Evolutionary conservation across 129 eudicot genomes (phyloP).

Genomic region (Smallanthus sonchifolius): DNA sequence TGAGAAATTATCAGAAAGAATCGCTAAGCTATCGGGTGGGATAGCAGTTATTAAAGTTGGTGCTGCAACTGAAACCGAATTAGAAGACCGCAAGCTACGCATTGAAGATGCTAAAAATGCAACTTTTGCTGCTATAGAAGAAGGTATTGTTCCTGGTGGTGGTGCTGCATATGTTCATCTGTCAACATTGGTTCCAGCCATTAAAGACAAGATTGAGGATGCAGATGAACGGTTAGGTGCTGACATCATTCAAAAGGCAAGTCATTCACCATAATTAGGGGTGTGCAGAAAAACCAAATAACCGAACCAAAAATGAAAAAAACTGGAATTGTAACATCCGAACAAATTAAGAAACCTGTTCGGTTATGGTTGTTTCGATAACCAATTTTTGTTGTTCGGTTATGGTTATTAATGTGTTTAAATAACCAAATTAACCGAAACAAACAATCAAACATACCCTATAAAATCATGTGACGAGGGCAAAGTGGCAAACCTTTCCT

Average conservation of each 20-base stretch:
- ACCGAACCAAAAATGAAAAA: not conserved
- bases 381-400: not conserved
- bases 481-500: too few relatives aligned
- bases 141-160: slow-evolving; percentile 98
- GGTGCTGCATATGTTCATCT: slow-evolving; percentile 95
- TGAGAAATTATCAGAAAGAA: slow-evolving; percentile 86
- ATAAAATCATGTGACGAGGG: too few relatives aligned
- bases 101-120: slow-evolving; percentile 98
- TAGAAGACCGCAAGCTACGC: slow-evolving; percentile 90
- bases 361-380: not conserved
- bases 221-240: slow-evolving; percentile 88
- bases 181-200: slow-evolving; percentile 70
- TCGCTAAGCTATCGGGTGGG: slow-evolving; percentile 90
- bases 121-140: slow-evolving; percentile 97
- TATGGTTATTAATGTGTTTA: not conserved
- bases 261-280: not conserved
- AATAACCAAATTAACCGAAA: too few relatives aligned
- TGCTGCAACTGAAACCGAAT: slow-evolving; percentile 94
- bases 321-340: not conserved
- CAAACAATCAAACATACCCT: too few relatives aligned
- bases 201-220: slow-evolving; percentile 75
- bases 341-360: not conserved
- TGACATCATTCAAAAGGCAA: slow-evolving; percentile 90
- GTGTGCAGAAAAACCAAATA: not conserved
- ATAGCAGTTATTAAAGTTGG: slow-evolving; percentile 97